These are phyloP conservation scores for Daedaleopsis sinensis DNA, from an alignment of 768 basidiomycete species.

Conservation along the genomic window DNA sequence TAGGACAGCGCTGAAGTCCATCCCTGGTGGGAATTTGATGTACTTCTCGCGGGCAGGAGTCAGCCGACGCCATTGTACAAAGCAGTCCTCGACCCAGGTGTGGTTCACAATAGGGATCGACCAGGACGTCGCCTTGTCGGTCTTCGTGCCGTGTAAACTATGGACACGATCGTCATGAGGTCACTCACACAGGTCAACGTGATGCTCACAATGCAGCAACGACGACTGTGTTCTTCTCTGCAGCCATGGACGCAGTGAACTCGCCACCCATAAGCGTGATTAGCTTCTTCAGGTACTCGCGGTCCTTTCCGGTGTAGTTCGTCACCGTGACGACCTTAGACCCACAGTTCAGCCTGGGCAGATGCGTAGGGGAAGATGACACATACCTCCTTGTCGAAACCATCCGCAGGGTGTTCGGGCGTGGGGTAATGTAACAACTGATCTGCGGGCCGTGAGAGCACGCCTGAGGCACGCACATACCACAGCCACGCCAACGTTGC, in stretches of 20 bases:
- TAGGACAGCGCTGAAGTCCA: conserved; percentile 60
- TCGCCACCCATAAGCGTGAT: conserved; percentile 75
- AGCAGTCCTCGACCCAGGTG: conserved; percentile 90
- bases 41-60: conserved; percentile 70
- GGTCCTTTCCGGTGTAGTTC: conserved; percentile 84
- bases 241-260: conserved; percentile 84
- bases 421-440: conserved; percentile 87
- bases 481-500: conserved; percentile 87
- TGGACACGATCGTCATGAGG: not conserved
- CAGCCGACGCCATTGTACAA: conserved; percentile 74
- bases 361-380: not conserved
- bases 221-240: conserved; percentile 69
- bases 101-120: conserved; percentile 88
- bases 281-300: conserved; percentile 87
- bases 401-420: conserved; percentile 60
- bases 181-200: not conserved
- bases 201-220: conserved; percentile 79
- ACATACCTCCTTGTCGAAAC: conserved; percentile 65
- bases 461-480: conserved; percentile 67
- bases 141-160: conserved; percentile 50
- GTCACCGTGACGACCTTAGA: conserved; percentile 78
- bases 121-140: conserved; percentile 76
- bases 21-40: conserved; percentile 64
- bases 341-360: not conserved
- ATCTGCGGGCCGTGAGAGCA: conserved; percentile 64